Evolutionary conservation across 2,329 filamentous ascomycete genomes (phyloP), one percentile per base, ranked within the genome.

Genomic region (Akanthomyces lecanii): DNA sequence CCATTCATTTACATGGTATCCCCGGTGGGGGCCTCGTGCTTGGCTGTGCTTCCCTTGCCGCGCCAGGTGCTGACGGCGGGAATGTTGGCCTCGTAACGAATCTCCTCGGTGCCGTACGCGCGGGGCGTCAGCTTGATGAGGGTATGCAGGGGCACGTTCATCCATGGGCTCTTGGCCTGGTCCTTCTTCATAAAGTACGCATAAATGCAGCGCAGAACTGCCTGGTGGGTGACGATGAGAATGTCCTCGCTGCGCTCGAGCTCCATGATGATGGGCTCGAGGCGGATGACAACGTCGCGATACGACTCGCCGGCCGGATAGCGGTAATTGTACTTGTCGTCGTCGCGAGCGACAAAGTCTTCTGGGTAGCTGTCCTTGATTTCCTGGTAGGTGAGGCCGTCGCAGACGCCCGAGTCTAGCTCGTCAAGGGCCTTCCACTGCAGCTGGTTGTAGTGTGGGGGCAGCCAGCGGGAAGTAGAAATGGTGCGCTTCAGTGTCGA

Each of bases 261-360:
- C 75, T 99, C 95, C 95, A 99, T 99, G 78, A 99, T 99, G 77
- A 99, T 99, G 66, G 95, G 95, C 73, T 99, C 95, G 0, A 99
- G 87, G 0, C 95, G 92, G 71, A 97, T 98, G 47, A 99, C 95
- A 1, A 99, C 94, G 72, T 99, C 95, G 62, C 94, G 91, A 76
- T 99, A 89, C 65, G 91, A 96, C 78, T 99, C 95, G 61, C 95
- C 95, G 66, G 95, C 95, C 5, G 95, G 89, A 77, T 99, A 99
- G 63, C 95, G 92, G 79, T 99, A 99, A 80, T 99, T 98, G 85
- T 98, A 98, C 78, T 99, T 99, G 82, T 99, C 95, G 68, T 97
- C 92, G 75, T 99, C 95, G 66, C 95, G 91, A 40, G 94, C 92
- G 56, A 88, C 87, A 78, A 99, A 99, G 78, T 99, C 95, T 69